Conservation (phyloP, 768 basidiomycete genomes). For the Amanita pseudoporphyria region DNA sequence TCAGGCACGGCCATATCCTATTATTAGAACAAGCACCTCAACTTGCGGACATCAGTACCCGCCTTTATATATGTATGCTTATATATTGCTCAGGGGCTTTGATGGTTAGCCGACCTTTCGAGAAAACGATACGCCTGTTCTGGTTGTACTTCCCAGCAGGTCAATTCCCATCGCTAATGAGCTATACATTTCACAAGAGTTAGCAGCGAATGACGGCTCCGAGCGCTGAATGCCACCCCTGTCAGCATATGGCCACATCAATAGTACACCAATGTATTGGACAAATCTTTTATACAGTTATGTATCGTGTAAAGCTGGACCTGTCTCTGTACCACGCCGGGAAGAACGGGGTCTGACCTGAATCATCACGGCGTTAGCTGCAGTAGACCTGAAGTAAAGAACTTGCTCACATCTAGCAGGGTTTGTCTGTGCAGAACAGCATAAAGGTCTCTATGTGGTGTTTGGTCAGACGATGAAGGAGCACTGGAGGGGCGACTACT, state of each 20-base stretch:
- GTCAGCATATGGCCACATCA: no score
- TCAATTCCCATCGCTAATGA: no score
- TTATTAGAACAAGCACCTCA: not conserved
- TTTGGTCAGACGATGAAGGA: slow-evolving; percentile 8
- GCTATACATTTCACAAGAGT: no score
- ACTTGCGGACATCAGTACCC: not conserved
- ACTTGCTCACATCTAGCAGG: slow-evolving; percentile 26
- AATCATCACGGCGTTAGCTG: not conserved
- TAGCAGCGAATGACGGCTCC: no score
- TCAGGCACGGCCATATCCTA: no score
- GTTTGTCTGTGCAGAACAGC: slow-evolving; percentile 24
- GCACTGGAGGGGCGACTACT: slow-evolving; percentile 11
- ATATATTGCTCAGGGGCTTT: not conserved
- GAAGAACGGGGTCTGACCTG: slow-evolving; percentile 21
- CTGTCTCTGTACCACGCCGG: no score
- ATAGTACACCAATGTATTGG: no score
- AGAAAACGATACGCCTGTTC: no score
- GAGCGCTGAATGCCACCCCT: no score
- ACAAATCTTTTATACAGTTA: no score
- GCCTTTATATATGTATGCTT: not conserved
- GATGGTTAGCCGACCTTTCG: no score
- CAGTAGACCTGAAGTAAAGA: not conserved
- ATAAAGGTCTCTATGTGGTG: slow-evolving; percentile 13
- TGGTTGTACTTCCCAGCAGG: not conserved
- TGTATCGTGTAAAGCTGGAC: no score